A percentile compares a stretch with the other conserved stretches of the same genome.
Evolutionary conservation across 2,329 filamentous ascomycete genomes (phyloP).

Genomic region (Fusarium irregulare): DNA sequence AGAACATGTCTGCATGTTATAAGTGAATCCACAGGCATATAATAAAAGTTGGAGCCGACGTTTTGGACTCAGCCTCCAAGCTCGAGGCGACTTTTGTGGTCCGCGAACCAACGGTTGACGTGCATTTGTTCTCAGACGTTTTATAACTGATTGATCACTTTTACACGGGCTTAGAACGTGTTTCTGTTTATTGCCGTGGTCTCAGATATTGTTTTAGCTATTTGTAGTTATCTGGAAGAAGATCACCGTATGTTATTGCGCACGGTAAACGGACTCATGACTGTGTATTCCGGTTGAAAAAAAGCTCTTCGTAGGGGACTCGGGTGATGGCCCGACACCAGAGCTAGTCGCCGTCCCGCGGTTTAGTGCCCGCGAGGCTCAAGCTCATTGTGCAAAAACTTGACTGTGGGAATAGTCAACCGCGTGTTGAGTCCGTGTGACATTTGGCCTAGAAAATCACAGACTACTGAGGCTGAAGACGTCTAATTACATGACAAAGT

Average conservation of each 20-base stretch:
- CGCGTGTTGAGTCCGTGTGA: neutral
- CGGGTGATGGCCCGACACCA: neutral
- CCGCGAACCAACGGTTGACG: neutral
- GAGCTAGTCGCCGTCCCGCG: neutral
- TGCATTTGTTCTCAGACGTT: neutral
- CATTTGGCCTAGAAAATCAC: neutral
- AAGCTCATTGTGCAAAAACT: neutral
- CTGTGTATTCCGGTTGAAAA: neutral
- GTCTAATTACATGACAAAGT: neutral
- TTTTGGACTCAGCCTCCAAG: neutral
- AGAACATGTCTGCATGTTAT: neutral
- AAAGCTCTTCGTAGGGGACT: neutral
- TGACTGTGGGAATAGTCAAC: neutral
- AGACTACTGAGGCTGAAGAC: neutral
- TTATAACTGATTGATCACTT: neutral
- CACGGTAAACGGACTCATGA: neutral
- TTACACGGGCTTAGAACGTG: neutral
- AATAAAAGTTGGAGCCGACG: neutral
- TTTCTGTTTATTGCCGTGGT: neutral
- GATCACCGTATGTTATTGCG: neutral
- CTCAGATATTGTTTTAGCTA: neutral
- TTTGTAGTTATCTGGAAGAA: neutral
- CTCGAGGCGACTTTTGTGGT: neutral
- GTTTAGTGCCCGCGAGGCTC: conserved; percentile 6
- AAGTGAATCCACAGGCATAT: neutral